Base-by-base conservation (phyloP, 768 basidiomycete genomes). In the Tylopilus sp. region DNA sequence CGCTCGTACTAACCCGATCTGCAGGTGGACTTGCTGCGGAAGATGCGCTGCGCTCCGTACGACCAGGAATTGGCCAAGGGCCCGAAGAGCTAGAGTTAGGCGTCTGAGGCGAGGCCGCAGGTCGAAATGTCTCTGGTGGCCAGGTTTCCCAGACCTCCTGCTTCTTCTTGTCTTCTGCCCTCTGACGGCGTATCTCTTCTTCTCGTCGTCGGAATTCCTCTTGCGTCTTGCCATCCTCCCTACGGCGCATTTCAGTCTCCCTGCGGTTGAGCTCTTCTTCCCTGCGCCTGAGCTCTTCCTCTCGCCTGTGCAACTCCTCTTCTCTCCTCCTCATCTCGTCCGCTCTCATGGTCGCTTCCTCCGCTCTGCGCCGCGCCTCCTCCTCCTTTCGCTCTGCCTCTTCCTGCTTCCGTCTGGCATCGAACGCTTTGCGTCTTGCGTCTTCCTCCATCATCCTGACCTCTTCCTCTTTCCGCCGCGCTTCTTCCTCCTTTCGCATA, bases 181-280 rank as follows among this genome's bases (percentile, higher is more conserved):
- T 57, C 38, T 62, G 66, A 31, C 64, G 62, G 24, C 66, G 65
- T 24, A 63, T 72, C 13, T 69, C 65, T 45, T 66, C 67, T 50
- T 67, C 69, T 36, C 64, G 68, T 57, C 54, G 71, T 44, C 61
- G 63, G 49, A 68, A 65, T 12, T 65, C 65, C 0, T 63, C 64
- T 54, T 71, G 58, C 56, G 53, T 24, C 25, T 57, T 65, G 46
- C 60, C 69, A 17, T 61, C 66, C 28, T 64, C 64, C 55, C 59
- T 61, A 36, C 65, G 70, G 38, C 67, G 60, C 54, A 64, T 61
- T 16, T 72, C 70, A 43, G 65, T 59, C 54, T 67, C 65, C 42
- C 68, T 60, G 53, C 62, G 68, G 48, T 51, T 60, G 16, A 65
- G 55, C 19, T 67, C 74, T 46, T 70, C 71, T 43, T 74, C 73